A percentile compares a stretch with the other conserved stretches of the same genome.
phyloP scores from a whole-genome alignment of 495 filamentous ascomycete genomes.

The Podospora tetraspora region DNA sequence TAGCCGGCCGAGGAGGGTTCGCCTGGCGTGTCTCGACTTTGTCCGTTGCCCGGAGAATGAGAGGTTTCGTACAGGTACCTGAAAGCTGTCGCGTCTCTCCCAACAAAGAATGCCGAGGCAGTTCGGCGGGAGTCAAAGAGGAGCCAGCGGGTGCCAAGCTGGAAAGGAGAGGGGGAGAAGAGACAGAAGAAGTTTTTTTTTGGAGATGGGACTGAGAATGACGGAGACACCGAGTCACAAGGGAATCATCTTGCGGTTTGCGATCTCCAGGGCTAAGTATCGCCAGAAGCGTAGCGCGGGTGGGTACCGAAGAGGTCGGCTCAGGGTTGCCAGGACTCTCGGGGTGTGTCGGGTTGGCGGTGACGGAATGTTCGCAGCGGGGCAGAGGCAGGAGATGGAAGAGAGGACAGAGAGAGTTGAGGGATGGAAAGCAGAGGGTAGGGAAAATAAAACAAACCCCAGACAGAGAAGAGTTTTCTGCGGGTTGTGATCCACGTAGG shows the following conservation, averaged over 20 bases:
- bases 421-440: constrained; percentile 5
- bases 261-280: constrained; percentile 7
- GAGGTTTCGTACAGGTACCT: constrained; percentile 4
- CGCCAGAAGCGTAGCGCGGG: constrained; percentile 12
- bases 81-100: constrained; percentile 13
- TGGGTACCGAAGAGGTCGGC: neutral
- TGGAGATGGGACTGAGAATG: constrained; percentile 12
- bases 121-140: neutral
- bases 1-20: constrained; percentile 13
- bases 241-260: constrained; percentile 22
- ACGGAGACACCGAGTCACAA: constrained; percentile 18
- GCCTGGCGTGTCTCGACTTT: neutral
- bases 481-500: constrained; percentile 16
- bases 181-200: constrained; percentile 9
- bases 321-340: neutral
- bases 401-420: constrained; percentile 2
- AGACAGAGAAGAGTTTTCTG: constrained; percentile 23
- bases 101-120: constrained; percentile 29
- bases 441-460: constrained; percentile 18
- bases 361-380: neutral
- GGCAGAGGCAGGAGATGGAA: too few relatives aligned
- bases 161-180: neutral
- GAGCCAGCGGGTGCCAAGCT: neutral
- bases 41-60: constrained; percentile 6
- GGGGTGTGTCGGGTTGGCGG: neutral